These are phyloP conservation scores for Pseudozyma hubeiensis DNA, from an alignment of 1,284 basidiomycete genomes.

Conservation along the genomic window DNA sequence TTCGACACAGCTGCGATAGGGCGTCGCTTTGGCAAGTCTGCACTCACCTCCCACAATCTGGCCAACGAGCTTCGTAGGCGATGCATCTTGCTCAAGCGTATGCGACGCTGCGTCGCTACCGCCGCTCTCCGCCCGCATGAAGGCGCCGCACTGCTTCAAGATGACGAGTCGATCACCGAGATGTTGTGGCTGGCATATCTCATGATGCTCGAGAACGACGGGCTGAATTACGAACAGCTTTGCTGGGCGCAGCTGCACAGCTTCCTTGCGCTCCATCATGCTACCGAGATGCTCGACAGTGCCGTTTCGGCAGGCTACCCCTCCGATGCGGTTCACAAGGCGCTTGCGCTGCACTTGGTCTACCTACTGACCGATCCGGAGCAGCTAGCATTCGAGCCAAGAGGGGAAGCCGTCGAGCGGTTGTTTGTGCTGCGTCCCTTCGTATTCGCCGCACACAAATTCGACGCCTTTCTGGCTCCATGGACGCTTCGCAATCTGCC, in stretches of 20 bases:
- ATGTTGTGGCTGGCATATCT: conserved; percentile 63
- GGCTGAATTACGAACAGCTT: conserved; percentile 53
- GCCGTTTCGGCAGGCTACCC: conserved; percentile 69
- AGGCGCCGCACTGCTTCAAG: conserved; percentile 5
- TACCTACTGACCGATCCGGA: conserved; percentile 70
- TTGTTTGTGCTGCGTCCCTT: conserved; percentile 72
- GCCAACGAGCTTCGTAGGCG: conserved; percentile 53
- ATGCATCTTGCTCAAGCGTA: conserved; percentile 55
- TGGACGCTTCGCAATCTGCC: conserved; percentile 69
- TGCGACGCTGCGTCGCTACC: conserved; percentile 32
- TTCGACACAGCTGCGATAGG: conserved; percentile 61
- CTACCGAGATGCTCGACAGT: conserved; percentile 67
- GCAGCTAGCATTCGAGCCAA: conserved; percentile 63
- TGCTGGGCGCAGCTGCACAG: conserved; percentile 53
- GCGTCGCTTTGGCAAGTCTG: conserved; percentile 48
- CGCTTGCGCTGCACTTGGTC: conserved; percentile 71
- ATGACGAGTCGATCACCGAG: conserved; percentile 41
- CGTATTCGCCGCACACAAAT: conserved; percentile 73
- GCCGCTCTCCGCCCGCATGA: conserved; percentile 1
- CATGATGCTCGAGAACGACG: conserved; percentile 63
- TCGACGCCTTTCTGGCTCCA: conserved; percentile 72
- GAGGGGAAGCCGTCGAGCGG: conserved; percentile 71
- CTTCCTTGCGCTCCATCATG: conserved; percentile 59
- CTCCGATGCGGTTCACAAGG: conserved; percentile 67
- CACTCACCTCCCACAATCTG: conserved; percentile 44